A percentile compares a stretch with the other conserved stretches of the same genome.
phyloP scores from a whole-genome alignment of 176 grass and related monocot genomes.

The Oryza brachyantha region DNA sequence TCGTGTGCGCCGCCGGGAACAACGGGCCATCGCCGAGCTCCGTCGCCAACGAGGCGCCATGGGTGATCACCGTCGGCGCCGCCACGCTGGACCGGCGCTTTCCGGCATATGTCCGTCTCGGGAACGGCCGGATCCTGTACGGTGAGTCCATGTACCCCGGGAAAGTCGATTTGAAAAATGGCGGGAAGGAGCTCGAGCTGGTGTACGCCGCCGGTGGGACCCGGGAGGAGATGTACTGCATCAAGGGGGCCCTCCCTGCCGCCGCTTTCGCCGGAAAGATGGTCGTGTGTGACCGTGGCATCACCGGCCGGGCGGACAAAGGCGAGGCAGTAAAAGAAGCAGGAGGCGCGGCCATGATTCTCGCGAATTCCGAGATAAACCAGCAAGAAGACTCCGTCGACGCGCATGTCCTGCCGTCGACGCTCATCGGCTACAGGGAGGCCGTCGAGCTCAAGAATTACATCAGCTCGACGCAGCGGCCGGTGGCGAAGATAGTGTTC shows the following conservation, averaged over 20 bases:
- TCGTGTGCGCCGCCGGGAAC: constrained; percentile 78
- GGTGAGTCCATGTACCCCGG: constrained; percentile 91
- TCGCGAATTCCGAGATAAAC: constrained; percentile 78
- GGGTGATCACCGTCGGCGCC: constrained; percentile 73
- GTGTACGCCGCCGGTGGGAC: constrained; percentile 53
- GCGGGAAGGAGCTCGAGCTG: constrained; percentile 65
- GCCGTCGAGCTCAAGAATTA: constrained; percentile 64
- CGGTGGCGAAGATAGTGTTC: constrained; percentile 47
- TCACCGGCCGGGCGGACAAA: constrained; percentile 73
- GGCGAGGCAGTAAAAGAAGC: constrained; percentile 67
- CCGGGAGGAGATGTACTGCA: constrained; percentile 58
- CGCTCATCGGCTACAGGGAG: constrained; percentile 61
- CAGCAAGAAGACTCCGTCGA: constrained; percentile 78
- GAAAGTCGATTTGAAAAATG: constrained; percentile 57
- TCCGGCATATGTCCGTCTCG: constrained; percentile 61
- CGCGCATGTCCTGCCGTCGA: constrained; percentile 69
- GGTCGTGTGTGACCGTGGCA: constrained; percentile 74
- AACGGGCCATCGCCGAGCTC: constrained; percentile 60
- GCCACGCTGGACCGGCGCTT: constrained; percentile 69
- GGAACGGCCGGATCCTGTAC: constrained; percentile 59
- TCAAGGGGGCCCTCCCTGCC: constrained; percentile 58
- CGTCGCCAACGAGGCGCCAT: constrained; percentile 80
- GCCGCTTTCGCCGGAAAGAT: constrained; percentile 66
- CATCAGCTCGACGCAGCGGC: constrained; percentile 45
- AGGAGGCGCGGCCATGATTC: constrained; percentile 67